Conservation (phyloP, 2,329 filamentous ascomycete species). For the Monilinia polystroma region DNA sequence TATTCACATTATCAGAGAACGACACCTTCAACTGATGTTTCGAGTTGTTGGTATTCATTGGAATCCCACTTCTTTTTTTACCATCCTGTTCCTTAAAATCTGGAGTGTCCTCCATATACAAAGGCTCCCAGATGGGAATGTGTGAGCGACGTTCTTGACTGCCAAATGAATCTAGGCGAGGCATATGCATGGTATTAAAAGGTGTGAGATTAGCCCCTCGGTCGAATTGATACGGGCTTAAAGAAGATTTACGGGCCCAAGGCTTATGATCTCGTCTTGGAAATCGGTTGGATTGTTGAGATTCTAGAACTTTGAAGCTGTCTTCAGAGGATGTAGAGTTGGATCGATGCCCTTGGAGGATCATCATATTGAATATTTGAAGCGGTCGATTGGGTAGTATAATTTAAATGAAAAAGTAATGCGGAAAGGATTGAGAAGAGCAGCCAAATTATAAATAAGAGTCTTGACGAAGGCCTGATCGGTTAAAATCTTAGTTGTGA, state of each 20-base stretch:
- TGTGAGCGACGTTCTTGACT: slow-evolving; percentile 12
- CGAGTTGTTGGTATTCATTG: background rate
- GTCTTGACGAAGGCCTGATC: background rate
- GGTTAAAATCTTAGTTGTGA: background rate
- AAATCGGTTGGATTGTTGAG: background rate
- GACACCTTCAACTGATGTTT: background rate
- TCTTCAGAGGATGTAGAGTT: slow-evolving; percentile 2
- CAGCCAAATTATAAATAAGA: background rate
- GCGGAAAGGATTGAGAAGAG: no score
- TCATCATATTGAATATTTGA: slow-evolving; percentile 2
- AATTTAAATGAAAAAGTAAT: background rate
- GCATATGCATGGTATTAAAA: slow-evolving; percentile 18
- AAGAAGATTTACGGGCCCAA: background rate
- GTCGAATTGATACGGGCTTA: background rate
- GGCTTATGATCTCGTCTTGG: background rate
- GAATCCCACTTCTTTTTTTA: background rate
- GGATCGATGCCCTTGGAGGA: slow-evolving; percentile 17
- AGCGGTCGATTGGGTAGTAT: background rate
- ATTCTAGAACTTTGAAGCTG: background rate
- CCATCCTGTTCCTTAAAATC: background rate
- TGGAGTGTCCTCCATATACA: slow-evolving; percentile 7
- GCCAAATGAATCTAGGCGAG: slow-evolving; percentile 5
- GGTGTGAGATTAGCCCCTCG: slow-evolving; percentile 1
- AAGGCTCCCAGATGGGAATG: slow-evolving; percentile 14
- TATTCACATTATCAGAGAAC: background rate